Conservation (phyloP, 768 basidiomycete species). For the Crepidotus variabilis region DNA sequence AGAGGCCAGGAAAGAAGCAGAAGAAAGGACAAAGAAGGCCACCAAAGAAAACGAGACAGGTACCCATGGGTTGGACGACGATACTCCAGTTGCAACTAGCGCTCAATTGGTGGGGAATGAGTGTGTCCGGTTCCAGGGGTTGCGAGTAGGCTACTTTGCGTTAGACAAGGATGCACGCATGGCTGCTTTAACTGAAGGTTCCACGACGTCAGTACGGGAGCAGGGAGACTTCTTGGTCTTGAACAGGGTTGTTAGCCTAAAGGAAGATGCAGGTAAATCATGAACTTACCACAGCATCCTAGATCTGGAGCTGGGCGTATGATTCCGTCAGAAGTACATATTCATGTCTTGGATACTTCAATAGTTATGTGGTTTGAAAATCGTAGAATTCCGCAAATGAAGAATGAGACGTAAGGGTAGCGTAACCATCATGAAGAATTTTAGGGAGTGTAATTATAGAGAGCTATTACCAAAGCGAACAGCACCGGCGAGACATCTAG, state of each 20-base stretch:
- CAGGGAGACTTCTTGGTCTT: slow-evolving; percentile 81
- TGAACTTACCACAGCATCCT: slow-evolving; percentile 11
- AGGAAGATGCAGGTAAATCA: slow-evolving; percentile 87
- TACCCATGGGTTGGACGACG: slow-evolving; percentile 31
- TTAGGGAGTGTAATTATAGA: slow-evolving; percentile 17
- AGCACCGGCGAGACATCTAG: slow-evolving; percentile 24
- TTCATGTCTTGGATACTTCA: too few relatives aligned
- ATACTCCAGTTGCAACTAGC: slow-evolving; percentile 69
- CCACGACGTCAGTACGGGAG: slow-evolving; percentile 36
- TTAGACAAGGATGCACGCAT: slow-evolving; percentile 84
- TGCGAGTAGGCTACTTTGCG: slow-evolving; percentile 93
- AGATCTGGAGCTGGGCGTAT: too few relatives aligned
- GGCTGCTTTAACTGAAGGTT: slow-evolving; percentile 56
- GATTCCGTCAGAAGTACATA: not conserved
- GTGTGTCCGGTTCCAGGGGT: slow-evolving; percentile 93
- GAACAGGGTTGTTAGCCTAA: slow-evolving; percentile 90
- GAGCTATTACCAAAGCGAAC: slow-evolving; percentile 11
- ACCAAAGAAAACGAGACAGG: slow-evolving; percentile 39
- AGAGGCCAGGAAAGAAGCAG: slow-evolving; percentile 66
- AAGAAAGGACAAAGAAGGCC: slow-evolving; percentile 57
- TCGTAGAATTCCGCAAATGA: slow-evolving; percentile 25
- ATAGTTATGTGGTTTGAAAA: slow-evolving; percentile 7
- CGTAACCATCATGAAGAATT: slow-evolving; percentile 22
- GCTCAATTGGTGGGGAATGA: slow-evolving; percentile 87
- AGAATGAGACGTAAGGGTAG: slow-evolving; percentile 23